A percentile compares a stretch with the other conserved stretches of the same genome.
phyloP scores from a whole-genome alignment of 352 stramenopile species.

The Saprolegnia diclina region DNA sequence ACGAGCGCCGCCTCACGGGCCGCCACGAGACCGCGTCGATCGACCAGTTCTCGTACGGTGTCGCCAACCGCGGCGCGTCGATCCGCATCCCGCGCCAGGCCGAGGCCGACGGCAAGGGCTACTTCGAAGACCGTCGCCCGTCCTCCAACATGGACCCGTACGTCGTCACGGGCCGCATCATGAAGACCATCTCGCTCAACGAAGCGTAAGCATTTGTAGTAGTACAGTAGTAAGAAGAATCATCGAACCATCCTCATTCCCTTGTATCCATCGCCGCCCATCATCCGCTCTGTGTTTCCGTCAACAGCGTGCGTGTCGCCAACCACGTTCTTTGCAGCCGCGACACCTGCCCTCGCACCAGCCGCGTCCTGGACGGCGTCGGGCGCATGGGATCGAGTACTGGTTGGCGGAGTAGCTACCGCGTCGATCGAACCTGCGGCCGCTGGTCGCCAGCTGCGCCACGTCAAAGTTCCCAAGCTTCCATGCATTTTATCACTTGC shows the following conservation, averaged over 20 bases:
- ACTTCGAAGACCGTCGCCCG: constrained; percentile 85
- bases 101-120: constrained; percentile 87
- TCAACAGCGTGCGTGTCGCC: neutral
- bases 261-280: too few relatives aligned
- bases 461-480: neutral
- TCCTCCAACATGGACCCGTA: constrained; percentile 99
- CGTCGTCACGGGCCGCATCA: constrained; percentile 94
- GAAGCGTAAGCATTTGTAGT: constrained; percentile 41
- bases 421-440: too few relatives aligned
- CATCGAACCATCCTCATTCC: neutral
- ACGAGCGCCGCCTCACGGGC: constrained; percentile 95
- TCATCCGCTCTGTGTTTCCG: neutral
- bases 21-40: constrained; percentile 96
- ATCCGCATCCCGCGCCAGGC: constrained; percentile 89
- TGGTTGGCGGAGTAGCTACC: too few relatives aligned
- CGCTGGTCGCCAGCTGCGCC: neutral
- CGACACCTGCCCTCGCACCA: neutral
- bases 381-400: too few relatives aligned
- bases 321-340: neutral
- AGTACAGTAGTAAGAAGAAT: neutral
- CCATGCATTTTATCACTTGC: neutral
- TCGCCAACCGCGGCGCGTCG: constrained; percentile 95
- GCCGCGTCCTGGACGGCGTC: too few relatives aligned
- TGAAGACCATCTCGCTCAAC: constrained; percentile 92
- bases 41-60: constrained; percentile 94